Percentiles rank a stretch among this genome's conserved stretches.
phyloP scores from a whole-genome alignment of 1,284 basidiomycete species.

The Pseudozyma tsukubaensis region DNA sequence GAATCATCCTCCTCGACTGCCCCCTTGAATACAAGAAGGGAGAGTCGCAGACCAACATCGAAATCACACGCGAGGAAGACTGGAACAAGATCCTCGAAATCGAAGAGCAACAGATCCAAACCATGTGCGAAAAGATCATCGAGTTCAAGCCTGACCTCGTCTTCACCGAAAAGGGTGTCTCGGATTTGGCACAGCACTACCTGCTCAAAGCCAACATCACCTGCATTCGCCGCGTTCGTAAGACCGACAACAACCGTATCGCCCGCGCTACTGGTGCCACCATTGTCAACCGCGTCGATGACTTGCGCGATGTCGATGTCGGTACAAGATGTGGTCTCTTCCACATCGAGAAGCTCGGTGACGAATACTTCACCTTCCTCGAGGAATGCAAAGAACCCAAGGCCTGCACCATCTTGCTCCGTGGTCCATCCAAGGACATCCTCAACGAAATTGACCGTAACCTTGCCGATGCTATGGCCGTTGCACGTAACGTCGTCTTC shows the following conservation, averaged over 20 bases:
- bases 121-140: slow-evolving; percentile 85
- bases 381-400: slow-evolving; percentile 92
- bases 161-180: slow-evolving; percentile 97
- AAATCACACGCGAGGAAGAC: slow-evolving; percentile 92
- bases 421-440: slow-evolving; percentile 97
- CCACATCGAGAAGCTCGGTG: slow-evolving; percentile 95
- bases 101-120: slow-evolving; percentile 96
- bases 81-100: slow-evolving; percentile 93
- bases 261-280: slow-evolving; percentile 94
- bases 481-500: slow-evolving; percentile 96
- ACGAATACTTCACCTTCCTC: slow-evolving; percentile 97
- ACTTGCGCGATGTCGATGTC: slow-evolving; percentile 89
- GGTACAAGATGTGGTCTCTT: slow-evolving; percentile 94
- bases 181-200: slow-evolving; percentile 91
- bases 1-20: slow-evolving; percentile 92
- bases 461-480: slow-evolving; percentile 95
- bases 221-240: slow-evolving; percentile 91
- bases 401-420: slow-evolving; percentile 98
- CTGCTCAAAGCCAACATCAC: slow-evolving; percentile 90
- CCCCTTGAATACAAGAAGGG: slow-evolving; percentile 99
- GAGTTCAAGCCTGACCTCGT: slow-evolving; percentile 95
- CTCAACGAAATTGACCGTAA: slow-evolving; percentile 98
- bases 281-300: slow-evolving; percentile 96
- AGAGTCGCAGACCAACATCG: slow-evolving; percentile 98
- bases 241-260: slow-evolving; percentile 98